Evolutionary conservation across 1,139 yeast genomes (phyloP), one percentile per base, ranked within the genome.

Genomic region (Kodamaea suecica): DNA sequence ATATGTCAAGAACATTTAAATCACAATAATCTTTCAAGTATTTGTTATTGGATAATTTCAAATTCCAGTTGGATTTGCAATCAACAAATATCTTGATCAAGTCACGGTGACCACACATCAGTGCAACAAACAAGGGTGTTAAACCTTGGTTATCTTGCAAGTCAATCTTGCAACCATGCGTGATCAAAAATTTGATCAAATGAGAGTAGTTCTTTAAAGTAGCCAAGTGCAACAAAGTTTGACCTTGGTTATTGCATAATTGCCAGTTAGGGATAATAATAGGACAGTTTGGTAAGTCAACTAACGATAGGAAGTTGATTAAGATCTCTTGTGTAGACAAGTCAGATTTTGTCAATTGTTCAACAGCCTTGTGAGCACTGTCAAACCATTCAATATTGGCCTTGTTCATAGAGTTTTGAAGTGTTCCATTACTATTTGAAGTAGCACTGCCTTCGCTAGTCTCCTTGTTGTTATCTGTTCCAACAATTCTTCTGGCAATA

Each of bases 71-170:
- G 1, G 94, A 86, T 47, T 74, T 78, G 55, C 84, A 80, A 29
- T 71, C 76, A 29, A 80, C 57, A 45, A 83, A 68, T 34, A 79
- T 58, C 34, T 70, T 63, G 40, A 81, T 79, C 40, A 81, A 66
- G 30, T 74, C 76, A 31, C 84, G 63, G 51, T 82, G 76, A 11
- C 96, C 96, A 45, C 73, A 67, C 49, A 88, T 60, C 15, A 90
- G 78, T 0, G 97, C 95, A 53, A 84, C 79, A 58, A 88, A 95
- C 38, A 92, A 66, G 9, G 97, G 95, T 0, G 95, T 83, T 45
- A 79, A 75, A 1, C 95, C 97, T 55, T 83, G 85, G 33, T 73
- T 70, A 55, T 90, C 97, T 47, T 75, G 76, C 24, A 72, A 61
- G 55, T 87, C 95, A 31, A 84, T 70, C 49, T 85, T 76, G 21